Base-by-base conservation (phyloP, 1,284 basidiomycete species). In the Ceratobasidium sp. region DNA sequence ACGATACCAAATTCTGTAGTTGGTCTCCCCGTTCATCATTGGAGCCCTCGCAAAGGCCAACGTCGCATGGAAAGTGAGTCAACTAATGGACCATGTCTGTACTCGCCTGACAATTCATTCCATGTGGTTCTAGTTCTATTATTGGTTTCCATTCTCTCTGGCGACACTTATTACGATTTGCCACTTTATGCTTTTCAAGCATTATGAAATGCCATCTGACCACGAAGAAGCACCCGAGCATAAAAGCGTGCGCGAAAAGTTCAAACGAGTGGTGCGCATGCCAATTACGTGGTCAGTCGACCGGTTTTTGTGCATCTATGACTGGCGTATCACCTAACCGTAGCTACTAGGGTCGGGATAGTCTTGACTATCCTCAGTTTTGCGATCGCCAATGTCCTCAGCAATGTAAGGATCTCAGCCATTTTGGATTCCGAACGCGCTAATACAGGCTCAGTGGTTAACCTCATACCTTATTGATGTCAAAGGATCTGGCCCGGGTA, bases 21-120 rank as follows among this genome's bases (percentile, higher is more conserved):
- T 62, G 19, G 47, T 52, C 9, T 50, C 59, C 19, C 59, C 59
- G 25, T 62, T 62, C 21, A 52, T 62, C 9, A 42, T 62, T 8
- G 59, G 47, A 25, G 59, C 47, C n/a, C 21, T 42, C 13, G 59
- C 47, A 9, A 62, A 62, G 47, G 21, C 47, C 6, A 8, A 19
- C 16, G 23, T 41, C 2, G 14, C 59, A 3, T 62, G 59, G 59
- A 62, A 62, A 13, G 59, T 62, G 52, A 23, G 59, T 25, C 8
- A 36, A 21, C 25, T 21, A 50, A 46, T 41, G 8, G 8, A 41
- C 16, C 39, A 8, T 16, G 39, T 8, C 39, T 41, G 39, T 8
- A 8, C 8, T 41, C 16, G 8, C 8, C 16, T 16, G 16, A 41
- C 19, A 46, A 16, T 46, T 46, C 11, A 8, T 19, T 1, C 11